Base-by-base conservation (phyloP, 306 rosid species). In the Gleditsia sinensis region DNA sequence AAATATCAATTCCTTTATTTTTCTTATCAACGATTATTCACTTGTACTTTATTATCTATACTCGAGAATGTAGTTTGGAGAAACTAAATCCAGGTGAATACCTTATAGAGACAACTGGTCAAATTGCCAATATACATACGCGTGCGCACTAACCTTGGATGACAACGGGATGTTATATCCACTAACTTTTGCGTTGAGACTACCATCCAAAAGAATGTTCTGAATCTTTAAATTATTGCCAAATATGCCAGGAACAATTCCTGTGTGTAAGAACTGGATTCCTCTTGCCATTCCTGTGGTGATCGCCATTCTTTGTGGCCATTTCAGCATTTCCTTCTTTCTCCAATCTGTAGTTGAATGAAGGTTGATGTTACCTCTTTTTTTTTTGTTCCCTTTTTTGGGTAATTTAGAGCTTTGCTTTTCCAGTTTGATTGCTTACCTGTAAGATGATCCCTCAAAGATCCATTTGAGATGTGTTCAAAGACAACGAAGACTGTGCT, bases 241-340 rank as follows among this genome's bases (percentile, higher is more conserved):
- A 66, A 80, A 88, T 70, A 92, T 78, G 23, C 88, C 96, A 19
- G 93, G 89, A 16, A 87, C 89, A 69, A 91, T 69, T n/a, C 96
- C 97, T 13, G 88, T 86, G 83, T 95, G 99, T 67, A 95, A 76
- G 81, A 84, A 88, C 69, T 90, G 98, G 14, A 92, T 83, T 55
- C 99, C 99, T 59, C 96, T 86, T 9, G 97, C 93, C 32, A 88
- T 75, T n/a, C 97, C 97, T n/a, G 92, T 86, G 61, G 84, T 80
- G 19, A 95, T 91, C 37, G 93, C 98, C 96, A 95, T 87, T 85
- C 99, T 95, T 80, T 95, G 98, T 28, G 97, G 97, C 99, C 98
- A 95, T 82, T 95, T 95, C 78, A 95, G 75, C 80, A 83, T 78
- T n/a, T 91, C 96, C 76, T 87, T 95, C 83, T 84, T 88, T 79